These are phyloP conservation scores for Boletus smithii DNA, from an alignment of 1,284 basidiomycete species.

Conservation along the genomic window DNA sequence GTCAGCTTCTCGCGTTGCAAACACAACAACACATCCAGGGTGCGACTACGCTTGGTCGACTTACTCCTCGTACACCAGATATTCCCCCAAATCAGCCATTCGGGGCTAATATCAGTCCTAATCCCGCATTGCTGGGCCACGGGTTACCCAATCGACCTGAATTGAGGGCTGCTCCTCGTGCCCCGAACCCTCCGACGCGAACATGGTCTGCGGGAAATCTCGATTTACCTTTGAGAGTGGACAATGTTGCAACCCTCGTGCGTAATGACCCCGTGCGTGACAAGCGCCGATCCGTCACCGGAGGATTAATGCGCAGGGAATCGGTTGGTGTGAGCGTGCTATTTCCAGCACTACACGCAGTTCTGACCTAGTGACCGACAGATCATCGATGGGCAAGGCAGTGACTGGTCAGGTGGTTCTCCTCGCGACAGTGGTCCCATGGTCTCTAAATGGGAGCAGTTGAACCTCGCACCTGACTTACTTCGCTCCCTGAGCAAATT, in stretches of 20 bases:
- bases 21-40: slow-evolving; percentile 63
- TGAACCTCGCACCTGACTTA: slow-evolving; percentile 83
- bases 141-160: slow-evolving; percentile 61
- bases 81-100: slow-evolving; percentile 48
- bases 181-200: slow-evolving; percentile 66
- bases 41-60: slow-evolving; percentile 41
- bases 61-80: slow-evolving; percentile 46
- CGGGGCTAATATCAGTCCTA: slow-evolving; percentile 38
- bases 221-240: slow-evolving; percentile 62
- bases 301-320: slow-evolving; percentile 62
- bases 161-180: slow-evolving; percentile 49
- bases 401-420: slow-evolving; percentile 50
- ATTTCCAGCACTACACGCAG: neutral
- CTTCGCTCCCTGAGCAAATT: slow-evolving; percentile 90
- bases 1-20: slow-evolving; percentile 75
- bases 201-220: slow-evolving; percentile 80
- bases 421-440: slow-evolving; percentile 77
- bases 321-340: slow-evolving; percentile 60
- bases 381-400: slow-evolving; percentile 51
- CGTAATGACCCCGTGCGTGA: slow-evolving; percentile 44
- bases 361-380: slow-evolving; percentile 29
- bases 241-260: slow-evolving; percentile 33
- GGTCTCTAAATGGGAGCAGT: slow-evolving; percentile 95
- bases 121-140: slow-evolving; percentile 47
- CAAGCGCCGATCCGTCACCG: slow-evolving; percentile 73